Evolutionary conservation across 768 basidiomycete genomes (phyloP).

Genomic region (Pisolithus sp.): DNA sequence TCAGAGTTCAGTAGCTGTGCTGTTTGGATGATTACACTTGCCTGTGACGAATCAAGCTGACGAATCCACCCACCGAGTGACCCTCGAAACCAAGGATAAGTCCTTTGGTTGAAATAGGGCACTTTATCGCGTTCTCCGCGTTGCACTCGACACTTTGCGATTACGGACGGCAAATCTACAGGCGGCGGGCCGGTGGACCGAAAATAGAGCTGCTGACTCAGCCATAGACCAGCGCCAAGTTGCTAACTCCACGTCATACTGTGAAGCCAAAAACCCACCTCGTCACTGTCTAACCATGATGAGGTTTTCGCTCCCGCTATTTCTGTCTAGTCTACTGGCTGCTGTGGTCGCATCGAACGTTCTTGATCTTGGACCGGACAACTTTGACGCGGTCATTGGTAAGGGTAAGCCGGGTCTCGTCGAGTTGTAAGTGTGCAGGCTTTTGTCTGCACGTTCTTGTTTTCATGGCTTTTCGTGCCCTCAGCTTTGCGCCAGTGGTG

Average conservation of each 20-base stretch:
- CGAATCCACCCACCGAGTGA: no score
- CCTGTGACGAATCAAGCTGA: no score
- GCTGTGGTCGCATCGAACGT: constrained; percentile 73
- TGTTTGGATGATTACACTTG: no score
- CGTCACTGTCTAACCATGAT: constrained; percentile 32
- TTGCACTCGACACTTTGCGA: no score
- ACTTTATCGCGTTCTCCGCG: no score
- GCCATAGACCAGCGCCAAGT: neutral
- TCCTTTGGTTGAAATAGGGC: no score
- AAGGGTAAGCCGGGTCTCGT: constrained; percentile 79
- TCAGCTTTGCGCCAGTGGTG: constrained; percentile 87
- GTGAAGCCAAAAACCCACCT: constrained; percentile 5
- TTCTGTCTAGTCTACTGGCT: constrained; percentile 51
- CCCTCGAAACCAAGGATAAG: no score
- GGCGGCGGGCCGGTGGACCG: neutral
- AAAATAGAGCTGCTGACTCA: constrained; percentile 5
- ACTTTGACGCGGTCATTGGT: constrained; percentile 73
- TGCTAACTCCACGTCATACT: constrained; percentile 26
- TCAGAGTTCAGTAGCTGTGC: no score
- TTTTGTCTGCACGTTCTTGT: neutral
- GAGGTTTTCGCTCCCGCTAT: constrained; percentile 51
- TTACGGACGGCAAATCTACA: no score
- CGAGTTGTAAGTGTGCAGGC: constrained; percentile 66
- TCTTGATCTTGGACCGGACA: constrained; percentile 64
- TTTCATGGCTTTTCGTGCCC: constrained; percentile 1